Evolutionary conservation across 1,284 basidiomycete species (phyloP), one percentile per base, ranked within the genome.

Genomic region (Malassezia caprae): DNA sequence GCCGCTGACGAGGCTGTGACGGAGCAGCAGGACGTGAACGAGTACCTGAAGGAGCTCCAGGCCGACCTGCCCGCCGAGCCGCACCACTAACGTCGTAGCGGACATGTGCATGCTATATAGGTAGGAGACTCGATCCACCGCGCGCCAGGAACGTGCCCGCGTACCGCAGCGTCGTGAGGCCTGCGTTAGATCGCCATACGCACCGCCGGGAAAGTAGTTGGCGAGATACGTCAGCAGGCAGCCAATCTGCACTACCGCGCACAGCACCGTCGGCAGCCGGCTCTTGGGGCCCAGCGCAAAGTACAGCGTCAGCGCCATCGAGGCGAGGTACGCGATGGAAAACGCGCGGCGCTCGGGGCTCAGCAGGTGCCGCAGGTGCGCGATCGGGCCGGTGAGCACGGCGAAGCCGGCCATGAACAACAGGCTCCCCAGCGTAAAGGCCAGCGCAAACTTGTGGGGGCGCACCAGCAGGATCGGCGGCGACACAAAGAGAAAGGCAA

Each of bases 401-500:
- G 69, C 63, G 47, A 73, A 73, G 27, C 60, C 76, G 19, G 67
- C 56, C 65, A 72, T 67, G 54, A 73, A 71, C 2, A 73, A 64
- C 51, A 73, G 51, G 49, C 67, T 70, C 8, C 68, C 70, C 13
- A 69, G 54, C 40, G 64, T 66, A 47, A 72, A 74, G 13, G 68
- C 68, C n/a, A 72, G 61, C 3, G 69, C 69, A 26, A 74, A 74
- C 55, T 68, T 71, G 53, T 69, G 65, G 13, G 67, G 67, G 15
- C 67, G 56, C 31, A 63, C 30, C 62, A 7, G 84, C 32, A 96
- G 79, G 37, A 72, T 65, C 50, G 90, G 76, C 4, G 91, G 90
- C 21, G 94, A 78, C 13, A 88, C 73, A 48, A 76, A 90, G 58
- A 96, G 75, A 78, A 98, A 98, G 13, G 90, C 84, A 49, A 98